Conservation (phyloP, 805 yeast genomes). For the Yarrowia sp. region DNA sequence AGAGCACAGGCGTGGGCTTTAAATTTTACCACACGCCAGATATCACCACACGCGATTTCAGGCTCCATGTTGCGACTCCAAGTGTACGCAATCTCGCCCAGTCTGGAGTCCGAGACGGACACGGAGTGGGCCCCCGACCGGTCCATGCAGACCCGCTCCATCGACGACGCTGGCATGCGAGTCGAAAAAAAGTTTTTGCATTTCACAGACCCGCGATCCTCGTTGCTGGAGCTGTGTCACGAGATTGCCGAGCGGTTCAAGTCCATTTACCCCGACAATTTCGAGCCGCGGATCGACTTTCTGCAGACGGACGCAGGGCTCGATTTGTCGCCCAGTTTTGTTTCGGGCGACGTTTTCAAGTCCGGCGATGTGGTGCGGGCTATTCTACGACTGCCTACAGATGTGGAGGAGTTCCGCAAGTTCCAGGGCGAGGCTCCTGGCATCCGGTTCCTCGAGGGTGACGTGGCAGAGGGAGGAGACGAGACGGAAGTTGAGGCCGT, state of each 20-base stretch:
- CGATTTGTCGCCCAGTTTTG: not conserved
- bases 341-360: not conserved
- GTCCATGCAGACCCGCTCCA: not conserved
- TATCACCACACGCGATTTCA: not conserved
- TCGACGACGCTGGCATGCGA: constrained; percentile 5
- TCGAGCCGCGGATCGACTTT: constrained; percentile 5
- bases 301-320: not conserved
- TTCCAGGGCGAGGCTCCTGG: not conserved
- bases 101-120: not conserved
- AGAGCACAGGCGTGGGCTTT: not conserved
- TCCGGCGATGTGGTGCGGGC: constrained; percentile 2
- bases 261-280: constrained; percentile 10
- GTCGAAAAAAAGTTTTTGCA: constrained; percentile 19
- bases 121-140: not conserved
- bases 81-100: constrained; percentile 17
- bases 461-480: not conserved
- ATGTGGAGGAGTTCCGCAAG: not conserved
- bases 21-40: not conserved
- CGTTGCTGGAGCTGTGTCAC: not conserved
- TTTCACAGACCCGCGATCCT: constrained; percentile 1
- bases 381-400: constrained; percentile 14
- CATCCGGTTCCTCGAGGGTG: not conserved
- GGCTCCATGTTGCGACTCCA: constrained; percentile 2
- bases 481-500: not conserved
- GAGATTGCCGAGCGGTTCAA: constrained; percentile 8